These are phyloP conservation scores for Trichoderma guizhouense DNA, from an alignment of 2,329 filamentous ascomycete genomes.

Conservation along the genomic window DNA sequence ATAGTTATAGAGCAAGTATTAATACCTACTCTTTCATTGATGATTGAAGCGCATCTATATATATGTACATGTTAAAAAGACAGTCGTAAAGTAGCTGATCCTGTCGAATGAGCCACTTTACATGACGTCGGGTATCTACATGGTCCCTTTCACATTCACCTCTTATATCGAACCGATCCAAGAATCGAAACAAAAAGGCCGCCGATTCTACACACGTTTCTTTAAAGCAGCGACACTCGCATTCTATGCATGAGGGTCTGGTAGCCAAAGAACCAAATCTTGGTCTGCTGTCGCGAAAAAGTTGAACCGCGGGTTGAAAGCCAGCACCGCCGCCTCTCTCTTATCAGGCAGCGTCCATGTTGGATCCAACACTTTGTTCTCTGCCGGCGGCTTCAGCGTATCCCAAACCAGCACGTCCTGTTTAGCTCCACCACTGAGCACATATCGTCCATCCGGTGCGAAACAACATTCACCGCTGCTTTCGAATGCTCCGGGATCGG, in stretches of 20 bases:
- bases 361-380: conserved; percentile 61
- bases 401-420: conserved; percentile 86
- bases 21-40: not conserved
- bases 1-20: not conserved
- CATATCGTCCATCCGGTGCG: conserved; percentile 82
- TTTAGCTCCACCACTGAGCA: conserved; percentile 69
- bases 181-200: not conserved
- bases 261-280: conserved; percentile 76
- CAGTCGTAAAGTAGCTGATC: not conserved
- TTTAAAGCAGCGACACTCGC: not conserved
- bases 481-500: conserved; percentile 42
- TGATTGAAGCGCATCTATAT: not conserved
- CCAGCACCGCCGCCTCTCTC: conserved; percentile 69
- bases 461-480: conserved; percentile 81
- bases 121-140: conserved; percentile 16
- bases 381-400: conserved; percentile 54
- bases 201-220: not conserved
- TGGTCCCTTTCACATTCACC: not conserved
- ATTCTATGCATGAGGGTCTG: conserved; percentile 57
- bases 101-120: not conserved
- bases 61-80: not conserved
- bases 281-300: conserved; percentile 87
- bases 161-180: not conserved
- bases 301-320: conserved; percentile 89
- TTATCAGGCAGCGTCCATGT: conserved; percentile 62